Conservation (phyloP, 495 filamentous ascomycete genomes). For the Tuber calosporum region DNA sequence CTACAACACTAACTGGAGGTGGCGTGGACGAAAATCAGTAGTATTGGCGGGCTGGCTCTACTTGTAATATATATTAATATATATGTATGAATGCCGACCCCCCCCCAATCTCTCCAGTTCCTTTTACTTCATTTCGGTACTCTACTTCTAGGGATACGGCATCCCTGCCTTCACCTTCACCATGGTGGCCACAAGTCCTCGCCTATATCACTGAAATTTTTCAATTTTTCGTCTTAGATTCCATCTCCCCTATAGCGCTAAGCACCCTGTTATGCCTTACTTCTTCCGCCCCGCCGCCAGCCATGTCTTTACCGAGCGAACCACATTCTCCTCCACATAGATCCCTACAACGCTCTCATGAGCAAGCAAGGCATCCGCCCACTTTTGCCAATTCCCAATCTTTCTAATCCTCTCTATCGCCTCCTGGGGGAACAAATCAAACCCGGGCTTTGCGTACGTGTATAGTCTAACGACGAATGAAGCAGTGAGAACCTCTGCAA, state of each 20-base stretch:
- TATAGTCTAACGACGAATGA: slow-evolving; percentile 60
- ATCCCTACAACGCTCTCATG: slow-evolving; percentile 64
- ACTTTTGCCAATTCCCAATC: slow-evolving; percentile 57
- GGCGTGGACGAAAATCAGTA: too few species aligned
- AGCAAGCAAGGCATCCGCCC: slow-evolving; percentile 55
- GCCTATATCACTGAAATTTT: not conserved
- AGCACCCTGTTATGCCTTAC: not conserved
- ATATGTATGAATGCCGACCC: too few species aligned
- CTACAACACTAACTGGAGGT: too few species aligned
- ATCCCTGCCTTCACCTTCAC: too few species aligned
- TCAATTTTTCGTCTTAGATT: not conserved
- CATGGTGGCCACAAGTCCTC: not conserved
- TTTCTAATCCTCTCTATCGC: slow-evolving; percentile 48
- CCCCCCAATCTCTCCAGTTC: too few species aligned
- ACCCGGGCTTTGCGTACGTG: slow-evolving; percentile 47
- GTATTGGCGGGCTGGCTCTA: too few species aligned
- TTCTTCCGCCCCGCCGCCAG: slow-evolving; percentile 12
- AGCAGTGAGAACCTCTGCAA: slow-evolving; percentile 68
- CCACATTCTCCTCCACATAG: slow-evolving; percentile 49
- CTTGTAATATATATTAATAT: too few species aligned
- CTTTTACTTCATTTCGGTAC: too few species aligned
- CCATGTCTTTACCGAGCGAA: slow-evolving; percentile 42
- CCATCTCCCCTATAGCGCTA: not conserved
- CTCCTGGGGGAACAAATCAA: slow-evolving; percentile 49
- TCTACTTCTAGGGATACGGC: too few species aligned